A percentile compares a stretch with the other conserved stretches of the same genome.
These are phyloP conservation scores for Bipolaris oryzae DNA, from an alignment of 2,329 filamentous ascomycete genomes.

Conservation along the genomic window DNA sequence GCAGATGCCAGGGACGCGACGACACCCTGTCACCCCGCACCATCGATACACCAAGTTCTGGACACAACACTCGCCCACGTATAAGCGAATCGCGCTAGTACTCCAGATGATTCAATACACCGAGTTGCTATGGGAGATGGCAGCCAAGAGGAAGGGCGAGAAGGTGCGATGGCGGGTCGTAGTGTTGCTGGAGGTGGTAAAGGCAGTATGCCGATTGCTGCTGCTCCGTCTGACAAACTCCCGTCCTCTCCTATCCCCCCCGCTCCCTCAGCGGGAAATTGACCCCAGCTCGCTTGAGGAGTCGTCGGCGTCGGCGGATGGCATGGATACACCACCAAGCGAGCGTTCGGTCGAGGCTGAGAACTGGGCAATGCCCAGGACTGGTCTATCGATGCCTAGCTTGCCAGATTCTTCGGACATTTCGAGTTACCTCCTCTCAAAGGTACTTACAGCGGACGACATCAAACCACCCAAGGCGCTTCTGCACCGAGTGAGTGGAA, in stretches of 20 bases:
- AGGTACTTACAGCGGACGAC: slow-evolving; percentile 93
- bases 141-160: slow-evolving; percentile 83
- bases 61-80: slow-evolving; percentile 68
- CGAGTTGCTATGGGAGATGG: slow-evolving; percentile 97
- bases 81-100: slow-evolving; percentile 79
- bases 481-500: slow-evolving; percentile 74
- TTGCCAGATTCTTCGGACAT: slow-evolving; percentile 83
- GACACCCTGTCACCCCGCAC: slow-evolving; percentile 62
- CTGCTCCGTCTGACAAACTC: slow-evolving; percentile 83
- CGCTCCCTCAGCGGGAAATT: slow-evolving; percentile 83
- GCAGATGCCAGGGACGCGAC: slow-evolving; percentile 60
- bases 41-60: slow-evolving; percentile 69
- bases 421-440: slow-evolving; percentile 82
- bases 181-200: slow-evolving; percentile 81
- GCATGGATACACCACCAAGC: slow-evolving; percentile 55
- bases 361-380: slow-evolving; percentile 90
- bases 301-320: slow-evolving; percentile 52
- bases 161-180: slow-evolving; percentile 84
- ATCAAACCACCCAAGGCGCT: slow-evolving; percentile 90
- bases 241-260: slow-evolving; percentile 80
- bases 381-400: slow-evolving; percentile 81
- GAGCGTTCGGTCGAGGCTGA: slow-evolving; percentile 52
- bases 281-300: slow-evolving; percentile 68
- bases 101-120: slow-evolving; percentile 94
- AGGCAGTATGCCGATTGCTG: slow-evolving; percentile 81